These are phyloP conservation scores for Serendipita indica DNA, from an alignment of 768 basidiomycete species.

Conservation along the genomic window DNA sequence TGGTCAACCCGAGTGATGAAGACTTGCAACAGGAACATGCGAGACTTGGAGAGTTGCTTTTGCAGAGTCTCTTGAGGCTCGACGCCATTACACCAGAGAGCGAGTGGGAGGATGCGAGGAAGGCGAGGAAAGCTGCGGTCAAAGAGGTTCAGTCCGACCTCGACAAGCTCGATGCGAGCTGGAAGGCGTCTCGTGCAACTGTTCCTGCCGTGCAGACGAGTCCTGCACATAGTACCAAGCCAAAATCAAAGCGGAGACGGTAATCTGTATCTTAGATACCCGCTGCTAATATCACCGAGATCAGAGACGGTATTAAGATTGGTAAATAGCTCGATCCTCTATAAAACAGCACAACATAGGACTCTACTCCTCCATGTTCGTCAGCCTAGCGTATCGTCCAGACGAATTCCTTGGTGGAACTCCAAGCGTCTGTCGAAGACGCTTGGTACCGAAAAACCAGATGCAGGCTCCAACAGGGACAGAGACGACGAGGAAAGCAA, in stretches of 20 bases:
- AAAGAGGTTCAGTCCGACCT: constrained; percentile 70
- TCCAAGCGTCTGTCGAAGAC: background rate
- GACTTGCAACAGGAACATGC: constrained; percentile 31
- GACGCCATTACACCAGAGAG: constrained; percentile 65
- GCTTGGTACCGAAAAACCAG: constrained; percentile 16
- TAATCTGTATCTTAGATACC: too few species aligned
- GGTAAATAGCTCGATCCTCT: background rate
- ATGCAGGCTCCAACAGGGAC: constrained; percentile 31
- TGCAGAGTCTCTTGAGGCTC: constrained; percentile 75
- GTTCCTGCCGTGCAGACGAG: background rate
- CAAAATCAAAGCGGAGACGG: background rate
- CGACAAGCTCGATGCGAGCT: constrained; percentile 62
- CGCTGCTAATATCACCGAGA: too few species aligned
- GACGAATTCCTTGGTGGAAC: background rate
- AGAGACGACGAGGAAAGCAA: constrained; percentile 29
- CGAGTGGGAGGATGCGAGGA: constrained; percentile 65
- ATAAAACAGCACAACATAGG: background rate
- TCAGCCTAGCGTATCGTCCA: background rate
- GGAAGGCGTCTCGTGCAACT: constrained; percentile 28
- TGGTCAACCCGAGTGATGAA: constrained; percentile 14
- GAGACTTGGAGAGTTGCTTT: constrained; percentile 62
- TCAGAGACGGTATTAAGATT: background rate
- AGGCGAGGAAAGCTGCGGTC: constrained; percentile 73
- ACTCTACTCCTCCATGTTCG: background rate
- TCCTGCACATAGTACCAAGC: background rate